Evolutionary conservation across 139 green algal genomes (phyloP).

Genomic region (Picochlorum sp.): DNA sequence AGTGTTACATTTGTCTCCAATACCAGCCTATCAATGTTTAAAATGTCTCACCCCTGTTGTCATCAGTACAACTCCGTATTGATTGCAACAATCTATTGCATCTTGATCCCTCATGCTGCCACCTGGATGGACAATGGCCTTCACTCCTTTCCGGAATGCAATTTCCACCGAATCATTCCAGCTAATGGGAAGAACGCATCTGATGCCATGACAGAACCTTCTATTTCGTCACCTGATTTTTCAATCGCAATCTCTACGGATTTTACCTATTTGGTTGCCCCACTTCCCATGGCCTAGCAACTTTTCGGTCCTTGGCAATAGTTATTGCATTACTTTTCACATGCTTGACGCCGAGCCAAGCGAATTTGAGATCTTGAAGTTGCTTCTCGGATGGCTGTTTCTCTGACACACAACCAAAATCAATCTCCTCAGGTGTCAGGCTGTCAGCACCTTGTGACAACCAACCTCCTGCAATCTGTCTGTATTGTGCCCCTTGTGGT

Average conservation of each 20-base stretch:
- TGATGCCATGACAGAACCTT: slow-evolving; percentile 83
- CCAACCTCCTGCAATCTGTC: slow-evolving; percentile 78
- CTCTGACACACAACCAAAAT: slow-evolving; percentile 77
- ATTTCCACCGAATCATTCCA: slow-evolving; percentile 94
- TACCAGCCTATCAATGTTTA: slow-evolving; percentile 63
- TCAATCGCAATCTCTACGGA: slow-evolving; percentile 88
- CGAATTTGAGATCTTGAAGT: slow-evolving; percentile 92
- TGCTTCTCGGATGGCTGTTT: slow-evolving; percentile 76
- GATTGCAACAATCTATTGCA: slow-evolving; percentile 95
- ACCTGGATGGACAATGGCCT: slow-evolving; percentile 92
- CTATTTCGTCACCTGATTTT: slow-evolving; percentile 79
- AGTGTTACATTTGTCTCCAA: no score
- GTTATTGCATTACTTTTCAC: slow-evolving; percentile 99
- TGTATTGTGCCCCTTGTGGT: slow-evolving; percentile 53
- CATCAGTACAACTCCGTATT: slow-evolving; percentile 93
- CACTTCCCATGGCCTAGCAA: slow-evolving; percentile 96
- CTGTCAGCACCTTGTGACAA: slow-evolving; percentile 80
- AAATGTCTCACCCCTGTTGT: slow-evolving; percentile 93
- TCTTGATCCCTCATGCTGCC: slow-evolving; percentile 90
- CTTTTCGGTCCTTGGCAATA: slow-evolving; percentile 72
- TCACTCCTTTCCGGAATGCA: slow-evolving; percentile 89
- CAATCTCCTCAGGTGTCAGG: slow-evolving; percentile 64
- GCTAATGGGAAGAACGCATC: slow-evolving; percentile 98
- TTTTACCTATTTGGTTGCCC: slow-evolving; percentile 99
- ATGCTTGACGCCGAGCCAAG: slow-evolving; percentile 96